Evolutionary conservation across 2,329 filamentous ascomycete species (phyloP).

Genomic region (Arthroderma sp.): DNA sequence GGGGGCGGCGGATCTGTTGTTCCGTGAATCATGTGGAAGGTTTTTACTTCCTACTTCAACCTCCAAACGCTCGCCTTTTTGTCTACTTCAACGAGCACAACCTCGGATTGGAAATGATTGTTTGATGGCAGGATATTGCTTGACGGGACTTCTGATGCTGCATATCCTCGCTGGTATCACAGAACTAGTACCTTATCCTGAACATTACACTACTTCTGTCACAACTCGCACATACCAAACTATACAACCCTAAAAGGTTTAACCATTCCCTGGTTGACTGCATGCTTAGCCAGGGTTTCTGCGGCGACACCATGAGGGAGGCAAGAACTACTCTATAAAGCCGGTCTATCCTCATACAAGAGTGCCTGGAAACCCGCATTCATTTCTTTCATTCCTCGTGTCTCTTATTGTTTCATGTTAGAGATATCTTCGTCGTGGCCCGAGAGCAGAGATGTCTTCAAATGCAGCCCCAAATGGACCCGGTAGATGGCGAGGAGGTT

Average conservation of each 20-base stretch:
- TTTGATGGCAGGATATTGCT: background rate
- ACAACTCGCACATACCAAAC: background rate
- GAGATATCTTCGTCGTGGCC: background rate
- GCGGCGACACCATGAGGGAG: background rate
- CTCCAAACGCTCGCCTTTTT: background rate
- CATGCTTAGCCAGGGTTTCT: background rate
- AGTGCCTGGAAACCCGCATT: background rate
- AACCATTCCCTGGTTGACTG: background rate
- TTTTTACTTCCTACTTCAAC: background rate
- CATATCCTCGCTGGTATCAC: background rate
- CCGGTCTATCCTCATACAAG: background rate
- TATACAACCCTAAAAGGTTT: background rate
- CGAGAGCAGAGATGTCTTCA: conserved; percentile 10
- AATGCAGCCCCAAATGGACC: conserved; percentile 10
- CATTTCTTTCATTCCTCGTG: background rate
- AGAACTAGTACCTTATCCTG: background rate
- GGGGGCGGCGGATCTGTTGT: background rate
- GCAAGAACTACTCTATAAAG: background rate
- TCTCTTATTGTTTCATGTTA: background rate
- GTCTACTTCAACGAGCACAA: background rate
- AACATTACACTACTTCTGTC: background rate
- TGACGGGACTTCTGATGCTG: background rate
- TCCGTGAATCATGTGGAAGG: background rate
- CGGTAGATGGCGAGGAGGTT: conserved; percentile 21
- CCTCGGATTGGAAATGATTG: background rate